These are phyloP conservation scores for Paramecium pentaurelia DNA, from an alignment of 73 alveolate species.

Conservation along the genomic window DNA sequence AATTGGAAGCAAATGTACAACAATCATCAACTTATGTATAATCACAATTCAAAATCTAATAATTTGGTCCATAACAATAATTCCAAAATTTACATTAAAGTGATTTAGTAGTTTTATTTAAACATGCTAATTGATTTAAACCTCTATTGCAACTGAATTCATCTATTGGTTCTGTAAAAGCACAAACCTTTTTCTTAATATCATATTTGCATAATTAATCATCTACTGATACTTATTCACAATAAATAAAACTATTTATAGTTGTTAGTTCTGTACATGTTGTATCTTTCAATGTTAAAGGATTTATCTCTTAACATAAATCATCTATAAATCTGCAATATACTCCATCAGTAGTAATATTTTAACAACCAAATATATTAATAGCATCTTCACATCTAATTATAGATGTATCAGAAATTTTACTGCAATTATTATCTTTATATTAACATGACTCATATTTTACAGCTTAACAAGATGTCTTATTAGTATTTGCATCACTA, in stretches of 20 bases:
- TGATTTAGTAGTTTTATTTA: neutral
- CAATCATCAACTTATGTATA: neutral
- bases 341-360: neutral
- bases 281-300: neutral
- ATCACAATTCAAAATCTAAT: neutral
- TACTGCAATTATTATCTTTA: neutral
- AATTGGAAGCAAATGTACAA: neutral
- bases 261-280: neutral
- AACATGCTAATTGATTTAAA: neutral
- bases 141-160: neutral
- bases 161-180: neutral
- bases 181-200: neutral
- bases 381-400: neutral
- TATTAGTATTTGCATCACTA: neutral
- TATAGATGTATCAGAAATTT: neutral
- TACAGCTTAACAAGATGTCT: neutral
- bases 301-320: neutral
- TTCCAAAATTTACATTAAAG: neutral
- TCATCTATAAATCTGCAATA: neutral
- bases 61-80: slow-evolving; percentile 9
- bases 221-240: neutral
- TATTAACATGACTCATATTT: neutral
- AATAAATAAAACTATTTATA: neutral
- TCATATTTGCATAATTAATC: neutral
- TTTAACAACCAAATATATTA: neutral